Conservation (phyloP, 2,329 filamentous ascomycete genomes). For the Colletotrichum gloeosporioides region DNA sequence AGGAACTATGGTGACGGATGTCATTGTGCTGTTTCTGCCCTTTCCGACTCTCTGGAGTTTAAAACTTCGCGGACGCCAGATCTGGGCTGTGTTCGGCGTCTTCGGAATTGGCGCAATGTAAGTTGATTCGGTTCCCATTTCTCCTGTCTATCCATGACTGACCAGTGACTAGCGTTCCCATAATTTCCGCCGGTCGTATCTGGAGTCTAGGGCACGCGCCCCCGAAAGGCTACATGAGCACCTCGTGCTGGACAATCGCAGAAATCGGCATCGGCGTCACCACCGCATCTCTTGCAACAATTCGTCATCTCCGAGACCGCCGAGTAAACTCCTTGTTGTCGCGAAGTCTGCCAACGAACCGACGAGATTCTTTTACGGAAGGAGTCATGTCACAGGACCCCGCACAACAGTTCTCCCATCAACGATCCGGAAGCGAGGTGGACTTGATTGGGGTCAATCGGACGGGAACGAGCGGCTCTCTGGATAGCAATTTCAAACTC, state of each 20-base stretch:
- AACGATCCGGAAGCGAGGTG: background rate
- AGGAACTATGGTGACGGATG: background rate
- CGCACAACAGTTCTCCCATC: background rate
- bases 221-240: slow-evolving; percentile 6
- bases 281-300: background rate
- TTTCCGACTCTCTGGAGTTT: background rate
- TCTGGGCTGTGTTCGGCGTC: background rate
- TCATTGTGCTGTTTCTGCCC: slow-evolving; percentile 13
- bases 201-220: background rate
- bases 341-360: background rate
- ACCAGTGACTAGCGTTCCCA: background rate
- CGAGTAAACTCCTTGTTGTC: background rate
- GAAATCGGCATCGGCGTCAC: background rate
- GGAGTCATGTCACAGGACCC: background rate
- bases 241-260: background rate
- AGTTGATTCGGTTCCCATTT: background rate
- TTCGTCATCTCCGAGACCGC: background rate
- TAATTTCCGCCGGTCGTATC: background rate
- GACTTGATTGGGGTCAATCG: background rate
- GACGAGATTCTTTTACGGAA: background rate
- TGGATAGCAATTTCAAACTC: background rate
- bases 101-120: background rate
- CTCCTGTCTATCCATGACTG: background rate
- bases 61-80: background rate
- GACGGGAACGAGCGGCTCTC: background rate